Evolutionary conservation across 202 grass and related monocot species (phyloP), one percentile per base, ranked within the genome.

Genomic region (Cymbopogon flexuosus): DNA sequence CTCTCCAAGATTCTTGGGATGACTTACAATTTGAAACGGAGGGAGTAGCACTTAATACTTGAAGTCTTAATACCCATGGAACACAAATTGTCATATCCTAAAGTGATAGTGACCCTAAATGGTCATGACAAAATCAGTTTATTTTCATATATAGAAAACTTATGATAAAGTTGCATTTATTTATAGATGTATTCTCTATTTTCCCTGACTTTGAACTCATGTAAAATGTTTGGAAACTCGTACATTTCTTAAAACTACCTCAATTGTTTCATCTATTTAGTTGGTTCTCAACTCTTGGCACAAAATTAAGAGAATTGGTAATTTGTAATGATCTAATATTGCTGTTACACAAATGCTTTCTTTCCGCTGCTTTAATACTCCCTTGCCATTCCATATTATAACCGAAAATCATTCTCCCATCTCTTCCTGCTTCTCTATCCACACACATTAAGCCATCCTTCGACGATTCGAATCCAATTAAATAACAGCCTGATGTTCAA

Each of bases 241-340:
- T 43, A 85, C 18, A 57, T 34, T 54, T 79, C 35, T 85, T 56
- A 37, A 73, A 79, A 21, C 68, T 18, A 79, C 35, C 29, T n/a
- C 23, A 18, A 24, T 72, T 68, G 35, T 76, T 73, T 36, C 59
- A 66, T 85, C 37, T 73, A 34, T 66, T 65, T 12, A 30, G 2
- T 41, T 18, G 56, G 40, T 36, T 37, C 47, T 79, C 40, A 79
- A 58, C 8, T 16, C 22, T 54, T 73, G 36, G 23, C 33, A 45
- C 12, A 73, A 13, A 79, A 65, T 51, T 16, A 54, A 72, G 67
- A 41, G 16, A 35, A 54, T 36, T 65, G 59, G 22, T 79, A 33
- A 52, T 19, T 54, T 19, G 18, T 54, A 54, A 54, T 54, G 13
- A 79, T 56, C 63, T 70, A 69, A 31, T 73, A 36, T 41, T 30